Evolutionary conservation across 306 rosid genomes (phyloP).

Genomic region (Rosa rugosa): DNA sequence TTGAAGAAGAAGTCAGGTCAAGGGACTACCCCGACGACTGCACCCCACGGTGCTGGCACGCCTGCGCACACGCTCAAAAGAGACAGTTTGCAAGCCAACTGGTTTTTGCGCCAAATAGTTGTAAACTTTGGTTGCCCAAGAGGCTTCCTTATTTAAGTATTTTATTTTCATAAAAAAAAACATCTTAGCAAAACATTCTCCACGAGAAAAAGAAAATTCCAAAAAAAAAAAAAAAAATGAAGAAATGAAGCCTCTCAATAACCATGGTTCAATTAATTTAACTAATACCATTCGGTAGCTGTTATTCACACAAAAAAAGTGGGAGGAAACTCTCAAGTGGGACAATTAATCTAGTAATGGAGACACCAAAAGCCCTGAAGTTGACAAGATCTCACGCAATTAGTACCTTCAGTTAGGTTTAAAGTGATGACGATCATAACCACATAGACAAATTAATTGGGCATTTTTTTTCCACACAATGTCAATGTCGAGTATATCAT

Average conservation of each 20-base stretch:
- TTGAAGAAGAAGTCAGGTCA: no score
- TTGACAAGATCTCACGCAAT: slow-evolving; percentile 43
- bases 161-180: no score
- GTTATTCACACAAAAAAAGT: not conserved
- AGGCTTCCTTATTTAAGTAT: no score
- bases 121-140: no score
- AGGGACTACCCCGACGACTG: no score
- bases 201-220: no score
- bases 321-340: slow-evolving; percentile 11
- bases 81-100: no score
- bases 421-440: slow-evolving; percentile 37
- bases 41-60: no score
- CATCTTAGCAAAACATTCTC: no score
- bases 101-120: no score
- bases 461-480: slow-evolving; percentile 27
- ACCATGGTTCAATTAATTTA: not conserved
- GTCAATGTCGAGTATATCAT: slow-evolving; percentile 24
- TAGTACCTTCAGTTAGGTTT: slow-evolving; percentile 25
- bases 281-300: slow-evolving; percentile 7
- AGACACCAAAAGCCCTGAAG: slow-evolving; percentile 36
- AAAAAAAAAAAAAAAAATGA: no score
- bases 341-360: slow-evolving; percentile 25
- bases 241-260: not conserved
- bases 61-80: no score
- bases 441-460: slow-evolving; percentile 10